These are phyloP conservation scores for Neofusicoccum ribis DNA, from an alignment of 2,329 filamentous ascomycete genomes.

Conservation along the genomic window DNA sequence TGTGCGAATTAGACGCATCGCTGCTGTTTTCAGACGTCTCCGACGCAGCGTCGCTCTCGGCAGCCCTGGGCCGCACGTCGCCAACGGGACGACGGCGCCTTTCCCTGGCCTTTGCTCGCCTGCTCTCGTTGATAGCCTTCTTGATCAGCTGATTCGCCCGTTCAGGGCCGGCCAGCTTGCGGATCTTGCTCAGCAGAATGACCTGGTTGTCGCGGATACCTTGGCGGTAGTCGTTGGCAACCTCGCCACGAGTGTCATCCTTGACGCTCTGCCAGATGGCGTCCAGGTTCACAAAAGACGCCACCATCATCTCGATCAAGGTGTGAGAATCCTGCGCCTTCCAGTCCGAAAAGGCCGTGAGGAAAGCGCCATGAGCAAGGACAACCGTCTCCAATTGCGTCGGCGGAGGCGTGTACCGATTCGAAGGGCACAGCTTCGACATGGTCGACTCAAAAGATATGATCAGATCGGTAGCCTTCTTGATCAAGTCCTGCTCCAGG, in stretches of 20 bases:
- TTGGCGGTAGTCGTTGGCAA: conserved; percentile 73
- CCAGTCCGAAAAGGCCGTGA: conserved; percentile 80
- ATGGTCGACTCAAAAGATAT: conserved; percentile 76
- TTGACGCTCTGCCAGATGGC: conserved; percentile 83
- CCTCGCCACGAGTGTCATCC: conserved; percentile 70
- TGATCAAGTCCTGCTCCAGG: conserved; percentile 70
- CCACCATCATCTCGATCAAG: conserved; percentile 80
- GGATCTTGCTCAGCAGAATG: conserved; percentile 76
- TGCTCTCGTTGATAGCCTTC: conserved; percentile 71
- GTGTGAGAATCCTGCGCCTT: conserved; percentile 77
- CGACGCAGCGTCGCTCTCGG: conserved; percentile 50
- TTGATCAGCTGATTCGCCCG: conserved; percentile 72
- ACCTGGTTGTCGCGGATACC: conserved; percentile 81
- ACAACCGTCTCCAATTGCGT: conserved; percentile 63
- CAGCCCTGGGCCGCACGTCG: conserved; percentile 69
- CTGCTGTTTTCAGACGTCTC: conserved; percentile 28
- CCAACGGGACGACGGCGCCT: conserved; percentile 64
- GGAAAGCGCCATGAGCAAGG: conserved; percentile 71
- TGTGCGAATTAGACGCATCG: conserved; percentile 28
- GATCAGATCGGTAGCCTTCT: conserved; percentile 74
- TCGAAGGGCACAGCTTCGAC: conserved; percentile 63
- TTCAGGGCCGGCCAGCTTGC: conserved; percentile 71
- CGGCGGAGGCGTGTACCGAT: conserved; percentile 66
- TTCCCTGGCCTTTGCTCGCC: conserved; percentile 56
- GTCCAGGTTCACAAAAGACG: conserved; percentile 81